Evolutionary conservation across 2,329 filamentous ascomycete species (phyloP).

Genomic region (Onygenales sp.): DNA sequence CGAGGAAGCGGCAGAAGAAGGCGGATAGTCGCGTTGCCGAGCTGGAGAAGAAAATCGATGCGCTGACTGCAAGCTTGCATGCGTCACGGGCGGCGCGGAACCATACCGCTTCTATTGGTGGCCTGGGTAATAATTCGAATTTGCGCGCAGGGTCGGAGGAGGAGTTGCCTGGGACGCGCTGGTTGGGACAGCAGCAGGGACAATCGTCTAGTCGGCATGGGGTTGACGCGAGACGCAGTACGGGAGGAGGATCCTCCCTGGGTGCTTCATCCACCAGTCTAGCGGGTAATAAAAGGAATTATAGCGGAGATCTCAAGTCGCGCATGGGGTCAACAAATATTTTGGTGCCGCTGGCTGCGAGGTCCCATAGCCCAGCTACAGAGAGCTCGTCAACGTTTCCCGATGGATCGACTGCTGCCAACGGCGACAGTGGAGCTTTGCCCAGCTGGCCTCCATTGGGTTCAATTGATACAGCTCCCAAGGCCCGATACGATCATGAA

Average conservation of each 20-base stretch:
- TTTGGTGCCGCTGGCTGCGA: constrained; percentile 16
- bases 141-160: constrained; percentile 25
- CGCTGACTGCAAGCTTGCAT: constrained; percentile 69
- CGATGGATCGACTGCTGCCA: constrained; percentile 2
- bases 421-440: constrained; percentile 4
- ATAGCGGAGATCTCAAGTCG: constrained; percentile 21
- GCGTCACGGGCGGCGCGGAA: constrained; percentile 33
- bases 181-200: constrained; percentile 13
- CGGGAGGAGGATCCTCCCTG: not conserved
- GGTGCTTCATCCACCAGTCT: constrained; percentile 2
- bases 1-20: constrained; percentile 79
- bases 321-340: constrained; percentile 2
- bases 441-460: constrained; percentile 14
- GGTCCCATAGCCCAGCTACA: constrained; percentile 15
- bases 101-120: constrained; percentile 8
- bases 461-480: constrained; percentile 10
- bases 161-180: constrained; percentile 27
- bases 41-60: constrained; percentile 87
- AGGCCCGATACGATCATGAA: constrained; percentile 15
- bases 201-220: constrained; percentile 1
- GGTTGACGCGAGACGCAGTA: not conserved
- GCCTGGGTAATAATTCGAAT: not conserved
- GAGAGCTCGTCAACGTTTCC: constrained; percentile 8
- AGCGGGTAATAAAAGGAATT: constrained; percentile 22
- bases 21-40: constrained; percentile 82